Evolutionary conservation across 345 rosid genomes (phyloP).

Genomic region (Mercurialis annua): DNA sequence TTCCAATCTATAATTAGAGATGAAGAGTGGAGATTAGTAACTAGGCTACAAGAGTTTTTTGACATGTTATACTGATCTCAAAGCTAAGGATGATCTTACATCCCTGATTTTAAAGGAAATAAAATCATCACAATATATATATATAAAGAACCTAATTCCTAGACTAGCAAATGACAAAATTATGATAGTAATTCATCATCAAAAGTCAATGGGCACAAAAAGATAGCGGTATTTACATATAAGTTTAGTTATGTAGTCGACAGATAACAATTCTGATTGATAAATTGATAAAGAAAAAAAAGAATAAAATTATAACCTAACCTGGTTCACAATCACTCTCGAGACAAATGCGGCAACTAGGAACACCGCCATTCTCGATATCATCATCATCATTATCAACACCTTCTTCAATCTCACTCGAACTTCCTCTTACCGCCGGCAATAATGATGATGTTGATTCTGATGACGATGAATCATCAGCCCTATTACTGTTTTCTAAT

Average conservation of each 20-base stretch:
- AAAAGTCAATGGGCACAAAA: too few relatives aligned
- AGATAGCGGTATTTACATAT: too few relatives aligned
- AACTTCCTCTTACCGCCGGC: constrained; percentile 24
- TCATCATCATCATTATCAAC: constrained; percentile 21
- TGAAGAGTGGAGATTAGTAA: not conserved
- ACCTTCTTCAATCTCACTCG: constrained; percentile 54
- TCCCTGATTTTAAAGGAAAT: too few relatives aligned
- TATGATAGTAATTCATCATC: too few relatives aligned
- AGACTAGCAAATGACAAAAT: too few relatives aligned
- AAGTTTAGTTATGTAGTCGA: too few relatives aligned
- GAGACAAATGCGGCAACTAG: constrained; percentile 88
- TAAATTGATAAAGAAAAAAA: not conserved
- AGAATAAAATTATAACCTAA: constrained; percentile 31
- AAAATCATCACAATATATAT: not conserved
- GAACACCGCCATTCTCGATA: constrained; percentile 61
- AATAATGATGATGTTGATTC: constrained; percentile 38
- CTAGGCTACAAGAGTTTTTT: not conserved
- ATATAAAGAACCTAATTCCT: not conserved
- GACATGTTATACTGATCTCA: not conserved
- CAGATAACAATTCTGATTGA: not conserved
- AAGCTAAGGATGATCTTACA: not conserved
- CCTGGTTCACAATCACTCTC: constrained; percentile 80
- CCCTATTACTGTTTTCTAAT: constrained; percentile 36
- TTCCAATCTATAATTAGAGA: not conserved
- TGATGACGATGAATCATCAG: too few relatives aligned